Conservation (phyloP, 495 filamentous ascomycete species). For the Aspergillus kassunensis region DNA sequence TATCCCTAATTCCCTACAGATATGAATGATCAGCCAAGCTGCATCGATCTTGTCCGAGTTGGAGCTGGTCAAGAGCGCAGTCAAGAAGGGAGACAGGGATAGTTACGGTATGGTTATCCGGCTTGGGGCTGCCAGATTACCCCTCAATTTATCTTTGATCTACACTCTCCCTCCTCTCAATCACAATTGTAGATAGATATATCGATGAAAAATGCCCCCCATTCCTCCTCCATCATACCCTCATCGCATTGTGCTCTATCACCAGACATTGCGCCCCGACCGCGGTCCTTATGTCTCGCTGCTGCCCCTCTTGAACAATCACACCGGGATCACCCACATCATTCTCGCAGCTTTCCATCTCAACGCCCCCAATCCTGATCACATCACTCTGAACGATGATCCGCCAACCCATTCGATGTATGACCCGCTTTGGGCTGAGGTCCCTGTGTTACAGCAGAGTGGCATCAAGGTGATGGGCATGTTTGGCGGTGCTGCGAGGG, state of each 20-base stretch:
- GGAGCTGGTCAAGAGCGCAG: no score
- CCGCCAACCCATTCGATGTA: slow-evolving; percentile 54
- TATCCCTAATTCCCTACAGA: no score
- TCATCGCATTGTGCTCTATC: slow-evolving; percentile 61
- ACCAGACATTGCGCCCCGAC: slow-evolving; percentile 61
- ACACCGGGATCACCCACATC: slow-evolving; percentile 64
- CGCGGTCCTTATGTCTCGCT: slow-evolving; percentile 60
- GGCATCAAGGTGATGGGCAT: slow-evolving; percentile 76
- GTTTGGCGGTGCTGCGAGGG: slow-evolving; percentile 75
- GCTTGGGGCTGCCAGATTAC: no score
- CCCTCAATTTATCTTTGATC: not conserved
- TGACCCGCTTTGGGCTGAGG: slow-evolving; percentile 63
- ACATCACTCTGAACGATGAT: slow-evolving; percentile 74
- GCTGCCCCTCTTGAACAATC: slow-evolving; percentile 60
- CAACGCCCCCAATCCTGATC: slow-evolving; percentile 51
- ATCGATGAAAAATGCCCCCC: slow-evolving; percentile 36
- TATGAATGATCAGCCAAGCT: no score
- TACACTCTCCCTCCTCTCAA: not conserved
- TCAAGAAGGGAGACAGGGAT: no score
- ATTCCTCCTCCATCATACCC: slow-evolving; percentile 19
- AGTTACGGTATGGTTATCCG: no score
- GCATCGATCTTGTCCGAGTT: no score
- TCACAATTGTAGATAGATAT: no score
- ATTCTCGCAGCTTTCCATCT: slow-evolving; percentile 79
- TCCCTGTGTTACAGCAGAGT: slow-evolving; percentile 55